Evolutionary conservation across 75 land plant species (phyloP).

Genomic region (Cunninghamia lanceolata): DNA sequence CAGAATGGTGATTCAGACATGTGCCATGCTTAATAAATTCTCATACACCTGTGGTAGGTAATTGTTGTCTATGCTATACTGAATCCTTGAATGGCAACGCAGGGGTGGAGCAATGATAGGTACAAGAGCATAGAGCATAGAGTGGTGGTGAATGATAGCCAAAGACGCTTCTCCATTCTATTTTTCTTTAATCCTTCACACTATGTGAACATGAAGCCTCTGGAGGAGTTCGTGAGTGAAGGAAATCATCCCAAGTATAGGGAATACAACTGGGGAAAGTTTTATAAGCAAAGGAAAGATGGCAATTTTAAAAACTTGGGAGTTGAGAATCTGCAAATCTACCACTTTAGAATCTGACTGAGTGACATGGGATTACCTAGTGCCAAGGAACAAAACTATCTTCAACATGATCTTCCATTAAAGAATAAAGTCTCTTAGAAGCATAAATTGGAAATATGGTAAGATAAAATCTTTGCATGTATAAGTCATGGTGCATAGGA

Average conservation of each 20-base stretch:
- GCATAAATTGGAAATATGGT: no score
- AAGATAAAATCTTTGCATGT: no score
- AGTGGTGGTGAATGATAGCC: conserved; percentile 59
- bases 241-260: conserved; percentile 51
- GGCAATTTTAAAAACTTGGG: background rate
- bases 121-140: conserved; percentile 80
- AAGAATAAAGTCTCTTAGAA: no score
- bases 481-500: no score
- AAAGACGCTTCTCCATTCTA: background rate
- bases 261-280: conserved; percentile 47
- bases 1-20: background rate
- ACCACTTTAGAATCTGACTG: background rate
- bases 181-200: background rate
- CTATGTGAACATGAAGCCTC: background rate
- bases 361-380: no score
- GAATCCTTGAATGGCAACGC: background rate
- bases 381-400: no score
- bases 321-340: background rate
- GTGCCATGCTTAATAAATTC: no score
- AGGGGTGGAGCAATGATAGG: conserved; percentile 83
- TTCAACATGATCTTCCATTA: no score
- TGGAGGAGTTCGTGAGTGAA: conserved; percentile 24
- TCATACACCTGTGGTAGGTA: background rate
- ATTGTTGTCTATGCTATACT: no score
- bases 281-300: background rate